These are phyloP conservation scores for Colletotrichum lindemuthianum DNA, from an alignment of 2,329 filamentous ascomycete species.

Conservation along the genomic window DNA sequence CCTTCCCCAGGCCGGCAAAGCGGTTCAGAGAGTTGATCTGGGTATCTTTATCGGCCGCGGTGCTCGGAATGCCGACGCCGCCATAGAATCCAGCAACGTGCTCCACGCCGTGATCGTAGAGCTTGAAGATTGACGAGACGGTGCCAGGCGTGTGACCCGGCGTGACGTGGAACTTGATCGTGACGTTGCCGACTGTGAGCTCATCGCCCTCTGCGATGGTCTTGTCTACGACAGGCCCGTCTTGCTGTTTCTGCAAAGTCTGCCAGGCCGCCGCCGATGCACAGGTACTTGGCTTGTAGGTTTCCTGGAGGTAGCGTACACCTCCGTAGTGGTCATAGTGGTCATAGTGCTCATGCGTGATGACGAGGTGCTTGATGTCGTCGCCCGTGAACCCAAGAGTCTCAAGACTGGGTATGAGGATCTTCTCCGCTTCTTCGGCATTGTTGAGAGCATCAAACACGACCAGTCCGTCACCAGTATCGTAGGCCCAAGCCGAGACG, in stretches of 20 bases:
- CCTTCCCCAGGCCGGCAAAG: conserved; percentile 7
- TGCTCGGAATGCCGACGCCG: conserved; percentile 37
- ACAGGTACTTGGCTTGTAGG: conserved; percentile 36
- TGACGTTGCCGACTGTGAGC: conserved; percentile 39
- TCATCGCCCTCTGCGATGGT: conserved; percentile 10
- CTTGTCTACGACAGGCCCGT: conserved; percentile 3
- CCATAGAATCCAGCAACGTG: conserved; percentile 40
- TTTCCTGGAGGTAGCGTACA: conserved; percentile 40
- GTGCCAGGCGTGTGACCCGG: conserved; percentile 41
- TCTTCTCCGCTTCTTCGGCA: conserved; percentile 21
- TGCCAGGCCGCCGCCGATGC: conserved; percentile 35
- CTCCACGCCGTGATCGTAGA: conserved; percentile 36
- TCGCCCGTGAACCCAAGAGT: conserved; percentile 37
- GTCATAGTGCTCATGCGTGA: conserved; percentile 44
- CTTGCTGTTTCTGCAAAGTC: neutral
- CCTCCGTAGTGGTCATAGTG: conserved; percentile 45
- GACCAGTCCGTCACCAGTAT: conserved; percentile 40
- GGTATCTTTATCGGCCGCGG: conserved; percentile 34
- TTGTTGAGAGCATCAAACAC: conserved; percentile 23
- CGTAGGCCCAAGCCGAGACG: conserved; percentile 42
- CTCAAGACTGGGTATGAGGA: conserved; percentile 19
- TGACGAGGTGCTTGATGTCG: conserved; percentile 43
- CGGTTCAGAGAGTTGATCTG: conserved; percentile 34
- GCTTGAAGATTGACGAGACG: conserved; percentile 38
- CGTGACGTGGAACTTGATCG: conserved; percentile 37